phyloP scores from a whole-genome alignment of 805 yeast species.

The Wickerhamomyces tratensis region DNA sequence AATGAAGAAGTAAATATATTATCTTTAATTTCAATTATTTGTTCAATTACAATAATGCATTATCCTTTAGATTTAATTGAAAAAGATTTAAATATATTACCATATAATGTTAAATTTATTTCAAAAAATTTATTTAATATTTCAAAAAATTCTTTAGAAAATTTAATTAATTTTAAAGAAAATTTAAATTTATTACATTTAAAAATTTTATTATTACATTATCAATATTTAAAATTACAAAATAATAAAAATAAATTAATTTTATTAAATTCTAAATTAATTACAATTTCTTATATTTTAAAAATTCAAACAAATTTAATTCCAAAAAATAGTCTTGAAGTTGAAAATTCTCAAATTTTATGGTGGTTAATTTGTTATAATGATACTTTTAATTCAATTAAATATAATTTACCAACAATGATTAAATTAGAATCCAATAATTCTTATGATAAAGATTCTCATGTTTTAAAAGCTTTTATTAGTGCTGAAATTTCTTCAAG shows the following conservation, averaged over 20 bases:
- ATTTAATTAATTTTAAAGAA: conserved; percentile 10
- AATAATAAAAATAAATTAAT: conserved; percentile 8
- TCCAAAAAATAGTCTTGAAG: conserved; percentile 11
- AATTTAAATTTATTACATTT: conserved; percentile 9
- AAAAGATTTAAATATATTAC: conserved; percentile 3
- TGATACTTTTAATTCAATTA: conserved; percentile 11
- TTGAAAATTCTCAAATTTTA: conserved; percentile 7
- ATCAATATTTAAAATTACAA: conserved; percentile 7
- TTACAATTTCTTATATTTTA: conserved; percentile 13
- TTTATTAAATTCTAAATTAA: conserved; percentile 12
- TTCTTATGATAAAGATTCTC: conserved; percentile 6
- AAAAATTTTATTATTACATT: conserved; percentile 11
- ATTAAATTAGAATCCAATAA: conserved; percentile 7
- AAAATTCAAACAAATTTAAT: conserved; percentile 11
- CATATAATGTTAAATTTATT: too few species aligned
- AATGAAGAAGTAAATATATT: conserved; percentile 10
- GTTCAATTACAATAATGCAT: conserved; percentile 8
- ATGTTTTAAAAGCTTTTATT: conserved; percentile 14
- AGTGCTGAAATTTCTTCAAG: conserved; percentile 10
- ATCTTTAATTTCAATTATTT: conserved; percentile 9
- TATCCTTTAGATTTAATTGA: conserved; percentile 5
- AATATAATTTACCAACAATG: conserved; percentile 8
- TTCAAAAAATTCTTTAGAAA: conserved; percentile 9
- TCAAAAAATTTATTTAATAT: conserved; percentile 4
- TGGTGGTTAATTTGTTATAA: conserved; percentile 16